A percentile compares a stretch with the other conserved stretches of the same genome.
These are phyloP conservation scores for Boletus speciosus DNA, from an alignment of 768 basidiomycete genomes.

Conservation along the genomic window DNA sequence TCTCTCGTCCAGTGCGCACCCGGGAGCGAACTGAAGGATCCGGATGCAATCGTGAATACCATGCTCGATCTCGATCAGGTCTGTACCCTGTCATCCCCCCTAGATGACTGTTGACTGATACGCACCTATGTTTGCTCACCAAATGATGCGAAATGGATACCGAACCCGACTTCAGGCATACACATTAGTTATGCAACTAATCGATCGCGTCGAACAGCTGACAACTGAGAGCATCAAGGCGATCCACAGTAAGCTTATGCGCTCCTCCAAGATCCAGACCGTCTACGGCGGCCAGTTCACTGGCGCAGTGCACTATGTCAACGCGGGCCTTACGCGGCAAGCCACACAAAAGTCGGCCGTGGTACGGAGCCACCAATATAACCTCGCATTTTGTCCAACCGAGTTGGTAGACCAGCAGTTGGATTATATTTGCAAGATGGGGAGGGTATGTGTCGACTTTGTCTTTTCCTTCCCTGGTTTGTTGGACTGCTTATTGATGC, in stretches of 20 bases:
- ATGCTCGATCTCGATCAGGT: constrained; percentile 29
- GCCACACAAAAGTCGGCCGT: constrained; percentile 29
- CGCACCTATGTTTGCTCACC: neutral
- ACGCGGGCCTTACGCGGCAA: constrained; percentile 29
- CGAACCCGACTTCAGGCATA: constrained; percentile 21
- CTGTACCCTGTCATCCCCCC: neutral
- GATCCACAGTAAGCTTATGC: constrained; percentile 30
- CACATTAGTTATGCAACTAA: constrained; percentile 16
- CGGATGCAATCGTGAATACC: constrained; percentile 17
- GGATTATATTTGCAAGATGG: constrained; percentile 36
- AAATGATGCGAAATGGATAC: neutral
- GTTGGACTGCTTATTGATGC: neutral
- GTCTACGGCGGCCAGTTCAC: constrained; percentile 6
- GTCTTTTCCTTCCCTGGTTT: neutral
- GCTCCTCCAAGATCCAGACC: constrained; percentile 30
- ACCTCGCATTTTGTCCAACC: constrained; percentile 31
- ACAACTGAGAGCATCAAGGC: constrained; percentile 29
- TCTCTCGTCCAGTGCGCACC: constrained; percentile 23
- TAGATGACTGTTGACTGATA: neutral
- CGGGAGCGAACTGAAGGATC: constrained; percentile 24
- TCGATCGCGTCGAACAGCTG: constrained; percentile 24
- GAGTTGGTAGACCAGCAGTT: constrained; percentile 32
- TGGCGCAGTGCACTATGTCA: constrained; percentile 24
- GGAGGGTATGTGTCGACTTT: constrained; percentile 19
- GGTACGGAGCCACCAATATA: constrained; percentile 32